Base-by-base conservation (phyloP, 2,329 filamentous ascomycete species). In the Neocatenulostroma microsporum region DNA sequence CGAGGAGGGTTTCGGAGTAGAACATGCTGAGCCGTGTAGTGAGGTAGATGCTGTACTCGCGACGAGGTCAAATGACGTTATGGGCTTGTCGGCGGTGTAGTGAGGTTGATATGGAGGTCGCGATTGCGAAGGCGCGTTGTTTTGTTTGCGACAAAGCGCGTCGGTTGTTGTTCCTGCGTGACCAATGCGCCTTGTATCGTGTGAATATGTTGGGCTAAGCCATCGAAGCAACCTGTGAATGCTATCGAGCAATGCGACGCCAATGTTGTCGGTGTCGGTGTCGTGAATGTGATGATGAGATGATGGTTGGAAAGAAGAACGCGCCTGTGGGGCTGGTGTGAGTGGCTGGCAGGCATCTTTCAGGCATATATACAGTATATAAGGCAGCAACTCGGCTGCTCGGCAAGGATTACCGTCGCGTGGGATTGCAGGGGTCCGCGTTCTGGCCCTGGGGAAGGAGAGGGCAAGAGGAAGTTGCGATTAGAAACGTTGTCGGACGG, bases 1-100 rank as follows among this genome's bases (percentile, higher is more conserved):
- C 87, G 54, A 98, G 77, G 41, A 98, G 77, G 37, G 86, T 87
- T 70, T 94, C 87, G 36, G 91, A 94, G 64, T 95, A 96, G 68
- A 98, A 98, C 91, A 98, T 98, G 54, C 9, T 52, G 30, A 7
- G 11, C 30, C 7, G 8, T 32, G 30, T 20, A 21, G 30, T 32
- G 30, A 32, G 17, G 19, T n/a, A n/a, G n/a, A n/a, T n/a, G n/a
- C n/a, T n/a, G n/a, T n/a, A n/a, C n/a, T n/a, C n/a, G n/a, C n/a
- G n/a, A n/a, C n/a, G n/a, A n/a, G n/a, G n/a, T n/a, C n/a, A n/a
- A n/a, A n/a, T n/a, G n/a, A n/a, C n/a, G n/a, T n/a, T n/a, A n/a
- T n/a, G n/a, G n/a, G n/a, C n/a, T n/a, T n/a, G n/a, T n/a, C n/a
- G n/a, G n/a, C n/a, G 23, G 8, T 24, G 23, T 24, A 24, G 23